A percentile compares a stretch with the other conserved stretches of the same genome.
phyloP scores from a whole-genome alignment of 495 filamentous ascomycete species.

The Hyphodiscus hymeniophilus region DNA sequence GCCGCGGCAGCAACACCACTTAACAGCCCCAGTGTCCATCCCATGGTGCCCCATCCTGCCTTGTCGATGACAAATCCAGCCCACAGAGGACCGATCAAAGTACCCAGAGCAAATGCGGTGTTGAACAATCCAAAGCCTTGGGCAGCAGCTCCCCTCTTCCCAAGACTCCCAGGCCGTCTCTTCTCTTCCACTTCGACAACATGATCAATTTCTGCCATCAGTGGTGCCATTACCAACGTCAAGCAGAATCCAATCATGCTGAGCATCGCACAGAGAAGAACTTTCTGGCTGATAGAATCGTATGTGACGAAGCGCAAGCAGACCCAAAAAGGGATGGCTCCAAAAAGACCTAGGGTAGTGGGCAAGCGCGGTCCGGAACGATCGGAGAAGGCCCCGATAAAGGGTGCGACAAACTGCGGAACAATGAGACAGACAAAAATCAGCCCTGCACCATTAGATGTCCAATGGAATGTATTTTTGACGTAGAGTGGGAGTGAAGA shows the following conservation, averaged over 20 bases:
- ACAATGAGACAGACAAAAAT: constrained; percentile 62
- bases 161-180: constrained; percentile 44
- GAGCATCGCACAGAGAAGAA: constrained; percentile 60
- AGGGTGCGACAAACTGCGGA: constrained; percentile 52
- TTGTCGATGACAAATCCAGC: constrained; percentile 49
- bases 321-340: constrained; percentile 49
- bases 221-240: constrained; percentile 47
- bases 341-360: constrained; percentile 50
- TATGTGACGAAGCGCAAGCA: constrained; percentile 57
- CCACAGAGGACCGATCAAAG: constrained; percentile 52
- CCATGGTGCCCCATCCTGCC: constrained; percentile 56
- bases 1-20: constrained; percentile 19
- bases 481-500: constrained; percentile 57
- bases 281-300: constrained; percentile 51
- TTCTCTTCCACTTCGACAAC: constrained; percentile 49
- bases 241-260: constrained; percentile 48
- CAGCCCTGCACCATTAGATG: constrained; percentile 58
- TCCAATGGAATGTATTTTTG: constrained; percentile 54
- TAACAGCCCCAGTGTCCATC: constrained; percentile 43
- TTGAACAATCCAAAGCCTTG: constrained; percentile 55
- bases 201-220: constrained; percentile 59
- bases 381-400: constrained; percentile 54
- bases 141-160: constrained; percentile 45
- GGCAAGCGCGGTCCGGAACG: constrained; percentile 50
- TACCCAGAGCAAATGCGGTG: constrained; percentile 51